phyloP scores from a whole-genome alignment of 2,329 filamentous ascomycete genomes.

The Beauveria varroae region DNA sequence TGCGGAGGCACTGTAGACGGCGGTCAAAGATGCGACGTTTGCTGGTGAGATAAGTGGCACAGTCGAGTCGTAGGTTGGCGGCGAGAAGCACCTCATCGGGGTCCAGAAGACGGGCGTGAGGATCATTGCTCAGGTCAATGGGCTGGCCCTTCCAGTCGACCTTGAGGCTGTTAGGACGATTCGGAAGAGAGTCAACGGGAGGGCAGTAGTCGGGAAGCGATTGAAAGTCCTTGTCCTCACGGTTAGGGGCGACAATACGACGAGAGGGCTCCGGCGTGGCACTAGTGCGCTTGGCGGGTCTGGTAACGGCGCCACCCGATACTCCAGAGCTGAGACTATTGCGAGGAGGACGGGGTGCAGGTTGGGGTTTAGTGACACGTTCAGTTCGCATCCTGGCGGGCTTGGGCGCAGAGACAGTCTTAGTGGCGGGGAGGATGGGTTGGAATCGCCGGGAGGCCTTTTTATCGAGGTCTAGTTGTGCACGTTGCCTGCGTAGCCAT shows the following conservation, averaged over 20 bases:
- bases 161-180: slow-evolving; percentile 64
- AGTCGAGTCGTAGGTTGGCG: slow-evolving; percentile 72
- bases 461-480: slow-evolving; percentile 39
- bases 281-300: slow-evolving; percentile 30
- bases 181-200: slow-evolving; percentile 55
- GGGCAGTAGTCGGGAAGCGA: slow-evolving; percentile 67
- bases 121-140: slow-evolving; percentile 68
- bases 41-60: slow-evolving; percentile 82
- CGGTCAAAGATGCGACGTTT: slow-evolving; percentile 86
- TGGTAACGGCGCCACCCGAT: slow-evolving; percentile 22
- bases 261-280: slow-evolving; percentile 43
- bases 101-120: slow-evolving; percentile 63
- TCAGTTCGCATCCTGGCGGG: slow-evolving; percentile 22
- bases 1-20: slow-evolving; percentile 58
- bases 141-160: slow-evolving; percentile 80
- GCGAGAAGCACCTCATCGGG: slow-evolving; percentile 71
- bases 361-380: slow-evolving; percentile 29
- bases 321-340: slow-evolving; percentile 17
- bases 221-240: slow-evolving; percentile 76
- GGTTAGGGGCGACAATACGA: slow-evolving; percentile 53
- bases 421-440: slow-evolving; percentile 37
- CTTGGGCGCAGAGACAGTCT: slow-evolving; percentile 23
- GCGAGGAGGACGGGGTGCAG: slow-evolving; percentile 29
- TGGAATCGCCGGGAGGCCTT: slow-evolving; percentile 32
- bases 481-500: slow-evolving; percentile 46